Evolutionary conservation across 2,329 filamentous ascomycete species (phyloP).

Genomic region (Aspergillus sp.): DNA sequence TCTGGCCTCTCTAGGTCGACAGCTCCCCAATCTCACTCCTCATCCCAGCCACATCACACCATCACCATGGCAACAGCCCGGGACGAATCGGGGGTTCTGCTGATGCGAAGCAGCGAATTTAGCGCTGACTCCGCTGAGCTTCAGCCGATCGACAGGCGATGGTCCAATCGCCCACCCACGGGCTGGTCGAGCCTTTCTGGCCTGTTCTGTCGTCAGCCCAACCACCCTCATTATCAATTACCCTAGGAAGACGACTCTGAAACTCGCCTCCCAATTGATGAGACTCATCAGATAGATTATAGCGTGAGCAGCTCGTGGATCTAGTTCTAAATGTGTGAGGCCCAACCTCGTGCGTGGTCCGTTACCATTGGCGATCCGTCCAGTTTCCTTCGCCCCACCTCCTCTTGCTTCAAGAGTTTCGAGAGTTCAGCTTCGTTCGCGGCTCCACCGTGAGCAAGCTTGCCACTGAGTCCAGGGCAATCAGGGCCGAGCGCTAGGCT

Average conservation of each 20-base stretch:
- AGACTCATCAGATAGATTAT: slow-evolving; percentile 13
- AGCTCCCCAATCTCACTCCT: slow-evolving; percentile 14
- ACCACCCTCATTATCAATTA: background rate
- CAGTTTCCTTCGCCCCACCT: slow-evolving; percentile 10
- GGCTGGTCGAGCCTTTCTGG: slow-evolving; percentile 1
- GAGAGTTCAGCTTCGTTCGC: background rate
- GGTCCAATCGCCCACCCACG: slow-evolving; percentile 7
- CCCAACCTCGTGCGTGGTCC: slow-evolving; percentile 24
- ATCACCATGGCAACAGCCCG: slow-evolving; percentile 31
- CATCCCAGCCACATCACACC: slow-evolving; percentile 14
- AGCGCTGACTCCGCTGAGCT: slow-evolving; percentile 22
- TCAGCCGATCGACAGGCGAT: slow-evolving; percentile 21
- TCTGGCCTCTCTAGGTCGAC: background rate
- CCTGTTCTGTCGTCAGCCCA: background rate
- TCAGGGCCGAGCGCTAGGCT: background rate
- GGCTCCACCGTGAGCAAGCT: slow-evolving; percentile 6
- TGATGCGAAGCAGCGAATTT: background rate
- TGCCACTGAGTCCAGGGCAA: background rate
- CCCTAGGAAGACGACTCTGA: background rate
- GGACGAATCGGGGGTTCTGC: slow-evolving; percentile 24
- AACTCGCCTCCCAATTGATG: background rate
- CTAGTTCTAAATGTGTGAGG: background rate
- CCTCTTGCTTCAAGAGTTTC: slow-evolving; percentile 2
- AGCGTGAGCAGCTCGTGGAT: background rate
- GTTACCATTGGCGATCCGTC: slow-evolving; percentile 19